These are phyloP conservation scores for Wickerhamomyces silvicola DNA, from an alignment of 805 yeast species.

Conservation along the genomic window DNA sequence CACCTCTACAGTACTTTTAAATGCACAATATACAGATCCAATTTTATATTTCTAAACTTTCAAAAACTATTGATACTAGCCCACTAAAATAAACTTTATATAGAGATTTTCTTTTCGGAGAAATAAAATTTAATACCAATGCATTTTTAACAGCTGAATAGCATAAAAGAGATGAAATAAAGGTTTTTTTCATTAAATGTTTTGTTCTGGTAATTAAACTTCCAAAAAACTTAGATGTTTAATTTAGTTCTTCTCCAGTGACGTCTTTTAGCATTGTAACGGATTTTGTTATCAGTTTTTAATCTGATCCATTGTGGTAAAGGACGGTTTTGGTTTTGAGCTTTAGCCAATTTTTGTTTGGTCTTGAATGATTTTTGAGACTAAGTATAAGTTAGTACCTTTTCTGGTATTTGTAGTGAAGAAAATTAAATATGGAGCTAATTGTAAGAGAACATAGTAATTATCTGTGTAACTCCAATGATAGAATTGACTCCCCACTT, in stretches of 20 bases:
- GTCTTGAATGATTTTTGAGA: conserved; percentile 93
- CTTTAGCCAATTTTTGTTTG: conserved; percentile 99
- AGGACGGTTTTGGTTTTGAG: conserved; percentile 98
- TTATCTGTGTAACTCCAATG: not conserved
- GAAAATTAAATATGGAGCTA: not conserved
- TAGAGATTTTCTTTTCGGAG: too few species aligned
- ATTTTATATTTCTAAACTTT: conserved; percentile 7
- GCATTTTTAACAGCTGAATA: conserved; percentile 1
- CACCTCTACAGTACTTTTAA: conserved; percentile 1
- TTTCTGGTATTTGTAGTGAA: conserved; percentile 1
- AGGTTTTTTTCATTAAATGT: conserved; percentile 4
- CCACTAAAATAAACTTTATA: too few species aligned
- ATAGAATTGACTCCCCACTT: too few species aligned
- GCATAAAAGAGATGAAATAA: conserved; percentile 4
- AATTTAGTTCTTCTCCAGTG: conserved; percentile 99
- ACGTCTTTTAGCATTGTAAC: conserved; percentile 99
- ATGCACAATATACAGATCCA: conserved; percentile 22
- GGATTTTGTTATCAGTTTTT: conserved; percentile 95
- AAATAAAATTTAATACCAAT: too few species aligned
- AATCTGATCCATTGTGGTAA: conserved; percentile 99
- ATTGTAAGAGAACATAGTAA: conserved; percentile 16
- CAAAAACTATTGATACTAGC: conserved; percentile 4
- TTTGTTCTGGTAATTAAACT: not conserved
- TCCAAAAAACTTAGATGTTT: conserved; percentile 59
- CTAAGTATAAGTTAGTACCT: conserved; percentile 37